phyloP scores from a whole-genome alignment of 805 yeast genomes.

The Yarrowia sp. region DNA sequence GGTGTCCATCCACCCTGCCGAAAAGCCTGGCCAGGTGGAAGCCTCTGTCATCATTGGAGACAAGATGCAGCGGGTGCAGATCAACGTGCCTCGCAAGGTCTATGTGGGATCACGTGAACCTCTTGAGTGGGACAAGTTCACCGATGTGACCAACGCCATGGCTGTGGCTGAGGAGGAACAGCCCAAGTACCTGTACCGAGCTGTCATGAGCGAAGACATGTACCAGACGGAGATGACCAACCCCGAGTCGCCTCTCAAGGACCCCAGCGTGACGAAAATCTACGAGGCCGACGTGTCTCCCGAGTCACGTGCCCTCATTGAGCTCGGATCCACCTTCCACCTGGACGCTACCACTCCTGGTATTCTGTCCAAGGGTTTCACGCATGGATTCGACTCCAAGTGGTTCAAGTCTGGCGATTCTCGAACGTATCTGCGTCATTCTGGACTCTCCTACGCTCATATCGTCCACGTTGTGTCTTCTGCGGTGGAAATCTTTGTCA shows the following conservation, averaged over 20 bases:
- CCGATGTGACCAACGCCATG: slow-evolving; percentile 54
- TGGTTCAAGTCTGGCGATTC: slow-evolving; percentile 52
- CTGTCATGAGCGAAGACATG: slow-evolving; percentile 71
- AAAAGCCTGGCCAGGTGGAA: slow-evolving; percentile 73
- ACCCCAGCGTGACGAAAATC: slow-evolving; percentile 66
- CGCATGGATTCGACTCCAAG: slow-evolving; percentile 77
- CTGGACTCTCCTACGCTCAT: slow-evolving; percentile 10
- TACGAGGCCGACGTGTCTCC: slow-evolving; percentile 77
- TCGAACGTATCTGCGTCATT: slow-evolving; percentile 2
- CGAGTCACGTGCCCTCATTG: slow-evolving; percentile 76
- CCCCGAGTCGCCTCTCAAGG: slow-evolving; percentile 68
- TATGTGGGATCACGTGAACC: slow-evolving; percentile 57
- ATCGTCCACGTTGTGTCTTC: slow-evolving; percentile 44
- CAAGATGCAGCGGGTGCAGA: slow-evolving; percentile 72
- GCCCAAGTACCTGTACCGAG: slow-evolving; percentile 59
- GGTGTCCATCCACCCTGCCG: slow-evolving; percentile 62
- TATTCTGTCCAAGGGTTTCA: slow-evolving; percentile 82
- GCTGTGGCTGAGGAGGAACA: slow-evolving; percentile 73
- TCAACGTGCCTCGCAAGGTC: slow-evolving; percentile 76
- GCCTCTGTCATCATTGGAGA: slow-evolving; percentile 74
- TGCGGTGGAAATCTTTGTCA: slow-evolving; percentile 22
- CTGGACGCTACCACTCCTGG: slow-evolving; percentile 80
- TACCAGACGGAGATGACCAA: slow-evolving; percentile 64
- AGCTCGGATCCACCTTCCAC: slow-evolving; percentile 74
- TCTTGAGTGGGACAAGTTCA: slow-evolving; percentile 59